phyloP scores from a whole-genome alignment of 495 filamentous ascomycete genomes.

The Podospora pseudocomata region DNA sequence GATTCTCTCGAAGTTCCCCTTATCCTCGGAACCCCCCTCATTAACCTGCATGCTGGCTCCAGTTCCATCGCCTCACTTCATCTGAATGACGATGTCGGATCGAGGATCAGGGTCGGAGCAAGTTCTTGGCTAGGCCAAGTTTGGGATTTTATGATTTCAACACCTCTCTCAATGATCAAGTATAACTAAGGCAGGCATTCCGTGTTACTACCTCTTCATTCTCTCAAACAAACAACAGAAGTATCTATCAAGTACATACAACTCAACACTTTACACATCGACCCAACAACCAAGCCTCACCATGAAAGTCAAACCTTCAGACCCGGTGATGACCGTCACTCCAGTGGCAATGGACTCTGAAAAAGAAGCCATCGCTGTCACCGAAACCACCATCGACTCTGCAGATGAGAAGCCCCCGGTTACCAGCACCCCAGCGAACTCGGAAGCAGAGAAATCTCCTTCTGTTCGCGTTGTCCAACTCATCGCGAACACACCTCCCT shows the following conservation, averaged over 20 bases:
- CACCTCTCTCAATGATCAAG: neutral
- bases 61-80: neutral
- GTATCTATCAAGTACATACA: neutral
- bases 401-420: neutral
- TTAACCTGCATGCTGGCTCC: neutral
- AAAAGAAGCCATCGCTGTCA: neutral
- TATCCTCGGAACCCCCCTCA: neutral
- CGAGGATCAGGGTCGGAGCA: neutral
- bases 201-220: neutral
- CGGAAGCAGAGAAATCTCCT: neutral
- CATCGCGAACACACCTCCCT: neutral
- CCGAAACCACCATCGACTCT: neutral
- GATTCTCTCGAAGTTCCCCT: neutral
- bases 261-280: neutral
- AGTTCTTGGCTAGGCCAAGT: neutral
- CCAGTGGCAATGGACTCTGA: neutral
- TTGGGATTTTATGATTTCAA: neutral
- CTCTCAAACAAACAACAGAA: neutral
- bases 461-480: neutral
- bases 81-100: neutral
- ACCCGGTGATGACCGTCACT: neutral
- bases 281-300: neutral
- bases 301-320: neutral
- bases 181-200: neutral
- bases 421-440: neutral